Evolutionary conservation across 2,329 filamentous ascomycete genomes (phyloP).

Genomic region (Verticillium alfalfae): DNA sequence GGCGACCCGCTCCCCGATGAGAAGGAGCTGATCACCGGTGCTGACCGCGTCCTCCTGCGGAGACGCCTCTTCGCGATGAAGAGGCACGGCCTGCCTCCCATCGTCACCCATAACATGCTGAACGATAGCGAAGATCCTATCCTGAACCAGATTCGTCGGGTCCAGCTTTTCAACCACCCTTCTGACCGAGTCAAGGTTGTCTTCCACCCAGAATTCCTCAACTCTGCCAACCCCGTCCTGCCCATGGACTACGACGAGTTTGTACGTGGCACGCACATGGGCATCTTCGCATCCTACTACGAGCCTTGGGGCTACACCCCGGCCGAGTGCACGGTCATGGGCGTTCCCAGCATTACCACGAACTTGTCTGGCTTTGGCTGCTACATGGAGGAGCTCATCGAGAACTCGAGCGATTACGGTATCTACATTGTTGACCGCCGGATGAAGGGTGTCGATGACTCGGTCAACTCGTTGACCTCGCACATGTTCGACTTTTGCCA

Average conservation of each 20-base stretch:
- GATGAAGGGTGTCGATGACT: slow-evolving; percentile 93
- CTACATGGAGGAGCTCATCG: slow-evolving; percentile 99
- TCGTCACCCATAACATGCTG: slow-evolving; percentile 98
- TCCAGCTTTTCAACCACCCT: slow-evolving; percentile 95
- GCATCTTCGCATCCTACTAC: slow-evolving; percentile 96
- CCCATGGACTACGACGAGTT: slow-evolving; percentile 98
- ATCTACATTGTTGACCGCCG: slow-evolving; percentile 98
- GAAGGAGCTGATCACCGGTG: slow-evolving; percentile 87
- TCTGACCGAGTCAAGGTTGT: slow-evolving; percentile 94
- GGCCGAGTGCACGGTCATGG: slow-evolving; percentile 98
- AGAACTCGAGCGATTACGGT: slow-evolving; percentile 95
- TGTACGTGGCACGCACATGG: slow-evolving; percentile 91
- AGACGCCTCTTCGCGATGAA: slow-evolving; percentile 96
- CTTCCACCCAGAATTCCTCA: slow-evolving; percentile 97
- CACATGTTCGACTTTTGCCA: slow-evolving; percentile 91
- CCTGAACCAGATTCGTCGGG: slow-evolving; percentile 89
- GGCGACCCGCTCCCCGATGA: slow-evolving; percentile 91
- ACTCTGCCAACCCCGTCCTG: slow-evolving; percentile 89
- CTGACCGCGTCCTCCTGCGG: slow-evolving; percentile 88
- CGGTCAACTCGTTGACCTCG: slow-evolving; percentile 87
- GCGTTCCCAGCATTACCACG: slow-evolving; percentile 95
- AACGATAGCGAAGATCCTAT: slow-evolving; percentile 93
- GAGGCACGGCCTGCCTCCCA: slow-evolving; percentile 80
- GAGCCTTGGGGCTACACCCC: slow-evolving; percentile 99
- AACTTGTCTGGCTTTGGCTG: slow-evolving; percentile 97